Base-by-base conservation (phyloP, 2,329 filamentous ascomycete genomes). In the Cladophialophora bantiana region DNA sequence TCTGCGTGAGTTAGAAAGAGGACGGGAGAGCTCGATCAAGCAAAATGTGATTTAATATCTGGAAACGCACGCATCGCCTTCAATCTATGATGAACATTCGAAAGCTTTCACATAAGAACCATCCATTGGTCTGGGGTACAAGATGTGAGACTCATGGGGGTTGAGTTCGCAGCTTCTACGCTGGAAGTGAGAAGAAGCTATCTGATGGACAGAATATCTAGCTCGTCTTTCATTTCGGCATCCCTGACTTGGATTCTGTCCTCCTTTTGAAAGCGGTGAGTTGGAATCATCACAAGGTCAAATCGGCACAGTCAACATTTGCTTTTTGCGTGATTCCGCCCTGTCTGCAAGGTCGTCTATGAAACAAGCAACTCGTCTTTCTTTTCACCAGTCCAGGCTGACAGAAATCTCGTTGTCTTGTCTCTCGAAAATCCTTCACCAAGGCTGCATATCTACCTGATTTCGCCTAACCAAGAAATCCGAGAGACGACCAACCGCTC, bases 301-400 rank as follows among this genome's bases (percentile, higher is more conserved):
- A 7, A 26, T 26, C 7, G 2, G 26, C 4, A 50, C 18, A 50
- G 20, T 50, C 45, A 3, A 26, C 45, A 26, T 12, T 50, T 50
- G 18, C 45, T 50, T 50, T 42, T 26, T 48, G 18, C 42, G 12
- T 20, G 18, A 12, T 50, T 12, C 45, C 12, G 40, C 12, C 12
- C 18, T 10, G 45, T 6, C 45, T 50, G 18, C 40, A 50, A 5
- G 5, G 3, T 26, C 20, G 18, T 31, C 26, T 50, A 50, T 50
- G 45, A 20, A 20, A 50, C 45, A 50, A 50, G 26, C 45, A 50
- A 26, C 45, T 50, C 18, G 18, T 50, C 45, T 26, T 50, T 50
- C 45, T 50, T 50, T 50, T 26, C 18, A 50, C 18, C 45, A 26
- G 45, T 26, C 45, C 3, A 50, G 18, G 18, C 7, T 20, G 45